Conservation (phyloP, 2,329 filamentous ascomycete species). For the Botrytis squamosa region DNA sequence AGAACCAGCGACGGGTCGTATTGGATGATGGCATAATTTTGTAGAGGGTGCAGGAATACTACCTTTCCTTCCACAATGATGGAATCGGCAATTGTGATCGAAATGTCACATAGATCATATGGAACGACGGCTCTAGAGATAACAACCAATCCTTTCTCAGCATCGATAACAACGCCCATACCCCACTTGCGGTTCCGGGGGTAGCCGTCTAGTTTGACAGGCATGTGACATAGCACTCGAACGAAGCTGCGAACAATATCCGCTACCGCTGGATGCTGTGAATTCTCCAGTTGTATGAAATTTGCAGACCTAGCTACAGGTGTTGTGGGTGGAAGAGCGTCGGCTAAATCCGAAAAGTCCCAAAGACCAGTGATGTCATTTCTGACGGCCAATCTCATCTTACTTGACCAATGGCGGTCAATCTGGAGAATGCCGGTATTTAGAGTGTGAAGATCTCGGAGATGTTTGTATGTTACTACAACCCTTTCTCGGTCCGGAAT, state of each 20-base stretch:
- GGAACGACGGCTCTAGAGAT: constrained; percentile 93
- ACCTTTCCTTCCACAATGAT: constrained; percentile 94
- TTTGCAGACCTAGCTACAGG: constrained; percentile 75
- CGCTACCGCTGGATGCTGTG: constrained; percentile 84
- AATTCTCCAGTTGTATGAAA: constrained; percentile 88
- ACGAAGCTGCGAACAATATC: constrained; percentile 95
- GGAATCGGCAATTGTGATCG: constrained; percentile 92
- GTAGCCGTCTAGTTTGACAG: constrained; percentile 95
- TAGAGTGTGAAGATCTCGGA: constrained; percentile 89
- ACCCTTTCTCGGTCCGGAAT: constrained; percentile 83
- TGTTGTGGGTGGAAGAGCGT: constrained; percentile 71
- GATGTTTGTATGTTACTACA: constrained; percentile 93
- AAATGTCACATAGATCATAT: constrained; percentile 95
- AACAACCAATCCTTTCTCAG: constrained; percentile 89
- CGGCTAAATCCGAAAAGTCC: constrained; percentile 87
- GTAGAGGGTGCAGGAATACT: constrained; percentile 90
- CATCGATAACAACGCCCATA: constrained; percentile 96
- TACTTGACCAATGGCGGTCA: constrained; percentile 92
- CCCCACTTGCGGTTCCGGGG: constrained; percentile 92
- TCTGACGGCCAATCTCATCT: constrained; percentile 88
- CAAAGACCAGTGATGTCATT: constrained; percentile 89
- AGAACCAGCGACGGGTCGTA: constrained; percentile 94
- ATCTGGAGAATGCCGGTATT: constrained; percentile 91
- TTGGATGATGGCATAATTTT: constrained; percentile 94
- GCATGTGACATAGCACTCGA: constrained; percentile 87